Percentiles rank a stretch among this genome's conserved stretches.
These are phyloP conservation scores for Leccinum truebloodii DNA, from an alignment of 768 basidiomycete species.

Conservation along the genomic window DNA sequence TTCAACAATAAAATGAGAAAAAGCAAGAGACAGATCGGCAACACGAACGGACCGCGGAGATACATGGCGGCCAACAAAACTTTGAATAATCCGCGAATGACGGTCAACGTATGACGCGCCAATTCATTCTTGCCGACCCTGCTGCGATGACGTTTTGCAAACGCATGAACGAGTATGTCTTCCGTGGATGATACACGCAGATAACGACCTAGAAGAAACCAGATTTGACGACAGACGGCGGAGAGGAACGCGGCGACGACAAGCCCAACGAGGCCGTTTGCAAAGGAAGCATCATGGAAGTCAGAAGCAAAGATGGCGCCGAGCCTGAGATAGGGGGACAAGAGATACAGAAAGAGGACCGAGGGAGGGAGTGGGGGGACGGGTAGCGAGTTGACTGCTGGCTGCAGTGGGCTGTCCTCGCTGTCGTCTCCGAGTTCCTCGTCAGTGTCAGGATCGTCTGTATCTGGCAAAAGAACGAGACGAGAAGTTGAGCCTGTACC, in stretches of 20 bases:
- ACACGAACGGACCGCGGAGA: conserved; percentile 55
- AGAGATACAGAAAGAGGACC: conserved; percentile 66
- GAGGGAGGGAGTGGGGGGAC: conserved; percentile 56
- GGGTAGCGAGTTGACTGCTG: conserved; percentile 8
- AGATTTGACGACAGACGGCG: conserved; percentile 64
- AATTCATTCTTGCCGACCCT: conserved; percentile 47
- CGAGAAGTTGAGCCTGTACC: conserved; percentile 48
- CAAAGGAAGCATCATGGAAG: conserved; percentile 43
- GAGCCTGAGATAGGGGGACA: conserved; percentile 67
- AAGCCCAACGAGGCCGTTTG: conserved; percentile 50
- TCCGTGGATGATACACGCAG: conserved; percentile 63
- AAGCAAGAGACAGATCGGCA: neutral
- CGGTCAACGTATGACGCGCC: conserved; percentile 47
- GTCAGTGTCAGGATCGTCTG: conserved; percentile 47
- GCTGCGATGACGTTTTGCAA: conserved; percentile 51
- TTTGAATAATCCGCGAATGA: conserved; percentile 45
- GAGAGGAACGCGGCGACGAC: conserved; percentile 57
- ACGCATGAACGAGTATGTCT: conserved; percentile 62
- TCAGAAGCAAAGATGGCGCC: conserved; percentile 66
- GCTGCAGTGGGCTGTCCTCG: conserved; percentile 33
- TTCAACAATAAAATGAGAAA: conserved; percentile 12
- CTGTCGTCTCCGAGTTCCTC: conserved; percentile 36
- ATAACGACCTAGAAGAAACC: conserved; percentile 79
- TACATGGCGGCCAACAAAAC: conserved; percentile 61
- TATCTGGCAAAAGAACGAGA: conserved; percentile 63